Conservation (phyloP, 2,329 filamentous ascomycete genomes). For the Fusarium proliferatum region DNA sequence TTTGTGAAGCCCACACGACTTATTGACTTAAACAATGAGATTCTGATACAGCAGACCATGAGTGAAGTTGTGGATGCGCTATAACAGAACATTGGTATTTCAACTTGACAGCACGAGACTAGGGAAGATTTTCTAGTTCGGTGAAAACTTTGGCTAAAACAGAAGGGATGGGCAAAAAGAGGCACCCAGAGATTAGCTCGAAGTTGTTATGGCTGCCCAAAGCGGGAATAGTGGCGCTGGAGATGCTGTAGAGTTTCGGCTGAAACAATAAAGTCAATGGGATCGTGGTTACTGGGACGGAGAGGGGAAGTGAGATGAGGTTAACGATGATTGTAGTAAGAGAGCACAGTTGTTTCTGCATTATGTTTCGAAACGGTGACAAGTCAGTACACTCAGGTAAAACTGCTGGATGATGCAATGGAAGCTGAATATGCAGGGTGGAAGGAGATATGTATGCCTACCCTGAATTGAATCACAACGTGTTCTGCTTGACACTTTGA, state of each 20-base stretch:
- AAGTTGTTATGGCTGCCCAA: constrained; percentile 25
- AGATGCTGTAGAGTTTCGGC: constrained; percentile 7
- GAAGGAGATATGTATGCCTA: background rate
- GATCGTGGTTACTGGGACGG: background rate
- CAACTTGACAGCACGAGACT: background rate
- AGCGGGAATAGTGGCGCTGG: constrained; percentile 2
- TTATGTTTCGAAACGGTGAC: constrained; percentile 6
- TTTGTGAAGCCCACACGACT: constrained; percentile 31
- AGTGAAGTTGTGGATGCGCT: background rate
- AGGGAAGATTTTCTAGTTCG: constrained; percentile 12
- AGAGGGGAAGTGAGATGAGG: constrained; percentile 4
- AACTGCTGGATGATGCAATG: constrained; percentile 5
- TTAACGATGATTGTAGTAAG: constrained; percentile 17
- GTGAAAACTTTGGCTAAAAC: constrained; percentile 7
- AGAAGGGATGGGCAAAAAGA: constrained; percentile 18
- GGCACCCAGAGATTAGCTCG: background rate
- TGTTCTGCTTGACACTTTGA: constrained; percentile 10
- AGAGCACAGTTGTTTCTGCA: constrained; percentile 4
- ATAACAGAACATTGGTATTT: background rate
- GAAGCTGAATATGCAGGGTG: constrained; percentile 17
- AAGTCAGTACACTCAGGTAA: background rate
- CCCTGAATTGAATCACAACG: constrained; percentile 25
- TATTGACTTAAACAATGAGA: constrained; percentile 1
- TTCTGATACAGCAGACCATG: constrained; percentile 1
- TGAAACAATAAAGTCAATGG: background rate